Evolutionary conservation across 495 filamentous ascomycete genomes (phyloP), one percentile per base, ranked within the genome.

Genomic region (Xylaria cubensis): DNA sequence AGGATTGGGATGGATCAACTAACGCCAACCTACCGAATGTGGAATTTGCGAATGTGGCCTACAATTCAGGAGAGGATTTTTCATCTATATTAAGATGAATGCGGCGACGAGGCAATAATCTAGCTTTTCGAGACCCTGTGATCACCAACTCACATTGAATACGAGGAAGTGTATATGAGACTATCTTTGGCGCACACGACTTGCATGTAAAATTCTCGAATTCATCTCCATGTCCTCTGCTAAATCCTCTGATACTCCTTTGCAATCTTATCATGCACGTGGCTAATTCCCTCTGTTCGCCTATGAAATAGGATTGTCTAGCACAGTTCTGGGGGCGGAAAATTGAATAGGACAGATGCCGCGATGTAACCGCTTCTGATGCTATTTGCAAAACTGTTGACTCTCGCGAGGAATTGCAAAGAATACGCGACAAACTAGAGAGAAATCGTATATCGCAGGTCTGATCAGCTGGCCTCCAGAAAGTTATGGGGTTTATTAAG

Each of bases 361-460:
- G 58, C 58, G 34, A 39, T 61, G 58, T 42, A 42, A 42, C 39
- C 39, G 12, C 12, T 42, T 42, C 10, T 42, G 10, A 42, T 13
- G 8, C 39, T 13, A 42, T 42, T 42, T 42, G 8, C 39, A 42
- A 12, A 9, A 13, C 3, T 42, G 13, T 42, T 13, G 39, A 42
- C 39, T 42, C 10, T 42, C 39, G 13, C 39, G 39, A 42, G 39
- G 13, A 42, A 42, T 42, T 13, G 39, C 39, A 42, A 1, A 12
- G 29, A 32, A 0, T 4, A 13, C 5, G 53, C 4, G 59, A 10
- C 8, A 62, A 21, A n/a, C n/a, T 17, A 44, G 61, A 39, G 61
- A 29, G 61, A 64, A 29, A 10, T 15, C 9, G 17, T 21, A 64
- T 44, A 39, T 64, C 44, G 44, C 61, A 64, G 61, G 21, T 64